Evolutionary conservation across 2,329 filamentous ascomycete genomes (phyloP).

Genomic region (Curvularia lunata): DNA sequence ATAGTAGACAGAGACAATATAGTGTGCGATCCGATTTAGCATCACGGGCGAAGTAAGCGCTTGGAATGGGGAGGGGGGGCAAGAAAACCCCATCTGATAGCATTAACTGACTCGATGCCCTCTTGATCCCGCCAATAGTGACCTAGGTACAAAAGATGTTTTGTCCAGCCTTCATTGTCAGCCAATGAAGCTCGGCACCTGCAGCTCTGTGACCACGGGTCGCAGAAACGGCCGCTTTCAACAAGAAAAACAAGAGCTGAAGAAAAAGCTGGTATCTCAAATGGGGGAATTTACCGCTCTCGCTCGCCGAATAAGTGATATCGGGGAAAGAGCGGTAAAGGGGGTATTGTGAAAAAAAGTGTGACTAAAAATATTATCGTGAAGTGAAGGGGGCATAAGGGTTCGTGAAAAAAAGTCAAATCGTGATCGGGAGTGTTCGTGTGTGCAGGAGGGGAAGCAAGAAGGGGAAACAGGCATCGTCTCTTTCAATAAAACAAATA

Average conservation of each 20-base stretch:
- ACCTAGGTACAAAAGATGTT: slow-evolving; percentile 11
- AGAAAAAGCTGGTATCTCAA: slow-evolving; percentile 20
- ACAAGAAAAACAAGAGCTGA: slow-evolving; percentile 2
- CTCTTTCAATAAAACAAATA: slow-evolving; percentile 23
- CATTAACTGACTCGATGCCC: slow-evolving; percentile 14
- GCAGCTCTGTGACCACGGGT: slow-evolving; percentile 14
- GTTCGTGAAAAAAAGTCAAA: neutral
- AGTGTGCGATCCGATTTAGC: neutral
- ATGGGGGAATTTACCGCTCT: neutral
- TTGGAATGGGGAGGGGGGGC: slow-evolving; percentile 2
- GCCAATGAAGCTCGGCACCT: slow-evolving; percentile 16
- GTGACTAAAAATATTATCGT: slow-evolving; percentile 3
- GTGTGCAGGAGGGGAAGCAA: slow-evolving; percentile 4
- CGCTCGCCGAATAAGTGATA: neutral
- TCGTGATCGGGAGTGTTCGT: slow-evolving; percentile 4
- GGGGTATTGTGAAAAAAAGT: slow-evolving; percentile 22
- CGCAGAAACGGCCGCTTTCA: slow-evolving; percentile 17
- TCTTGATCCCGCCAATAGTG: slow-evolving; percentile 17
- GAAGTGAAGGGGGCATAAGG: slow-evolving; percentile 5
- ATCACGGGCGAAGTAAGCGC: slow-evolving; percentile 23
- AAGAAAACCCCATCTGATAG: slow-evolving; percentile 14
- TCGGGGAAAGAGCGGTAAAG: slow-evolving; percentile 7
- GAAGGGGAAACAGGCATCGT: slow-evolving; percentile 15
- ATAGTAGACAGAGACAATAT: neutral
- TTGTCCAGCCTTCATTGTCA: slow-evolving; percentile 9